Percentiles rank a stretch among this genome's conserved stretches.
phyloP scores from a whole-genome alignment of 441 rosid genomes.

The Populus tomentosa region DNA sequence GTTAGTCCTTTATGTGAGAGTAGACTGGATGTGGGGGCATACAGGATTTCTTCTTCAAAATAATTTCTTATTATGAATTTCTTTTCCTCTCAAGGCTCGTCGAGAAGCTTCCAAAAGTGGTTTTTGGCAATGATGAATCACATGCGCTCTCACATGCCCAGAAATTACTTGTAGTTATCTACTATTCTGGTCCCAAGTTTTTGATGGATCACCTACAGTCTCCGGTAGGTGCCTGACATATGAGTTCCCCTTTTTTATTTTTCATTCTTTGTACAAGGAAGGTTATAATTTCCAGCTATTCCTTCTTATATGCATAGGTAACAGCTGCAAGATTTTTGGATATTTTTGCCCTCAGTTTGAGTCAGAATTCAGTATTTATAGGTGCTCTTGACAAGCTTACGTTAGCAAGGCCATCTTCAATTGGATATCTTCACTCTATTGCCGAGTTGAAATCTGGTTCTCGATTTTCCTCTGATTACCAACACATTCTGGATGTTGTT shows the following conservation, averaged over 20 bases:
- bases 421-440: conserved; percentile 75
- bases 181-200: conserved; percentile 81
- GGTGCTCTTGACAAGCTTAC: conserved; percentile 78
- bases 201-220: conserved; percentile 71
- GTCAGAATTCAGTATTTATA: conserved; percentile 63
- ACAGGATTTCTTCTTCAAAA: neutral
- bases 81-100: conserved; percentile 48
- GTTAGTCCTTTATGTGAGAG: conserved; percentile 37
- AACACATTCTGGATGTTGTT: conserved; percentile 21
- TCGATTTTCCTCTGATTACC: conserved; percentile 25
- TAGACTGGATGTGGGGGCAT: conserved; percentile 16
- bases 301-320: conserved; percentile 41
- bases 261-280: neutral
- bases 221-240: conserved; percentile 56
- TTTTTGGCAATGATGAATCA: conserved; percentile 70
- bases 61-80: conserved; percentile 2
- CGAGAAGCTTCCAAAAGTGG: conserved; percentile 87
- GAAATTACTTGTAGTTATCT: conserved; percentile 68
- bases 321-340: conserved; percentile 84
- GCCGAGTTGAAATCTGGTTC: conserved; percentile 62
- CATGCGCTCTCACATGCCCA: conserved; percentile 67
- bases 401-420: conserved; percentile 51
- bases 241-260: conserved; percentile 8
- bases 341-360: conserved; percentile 65
- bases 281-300: conserved; percentile 4